Base-by-base conservation (phyloP, 345 rosid species). In the Ceriops zippeliana region DNA sequence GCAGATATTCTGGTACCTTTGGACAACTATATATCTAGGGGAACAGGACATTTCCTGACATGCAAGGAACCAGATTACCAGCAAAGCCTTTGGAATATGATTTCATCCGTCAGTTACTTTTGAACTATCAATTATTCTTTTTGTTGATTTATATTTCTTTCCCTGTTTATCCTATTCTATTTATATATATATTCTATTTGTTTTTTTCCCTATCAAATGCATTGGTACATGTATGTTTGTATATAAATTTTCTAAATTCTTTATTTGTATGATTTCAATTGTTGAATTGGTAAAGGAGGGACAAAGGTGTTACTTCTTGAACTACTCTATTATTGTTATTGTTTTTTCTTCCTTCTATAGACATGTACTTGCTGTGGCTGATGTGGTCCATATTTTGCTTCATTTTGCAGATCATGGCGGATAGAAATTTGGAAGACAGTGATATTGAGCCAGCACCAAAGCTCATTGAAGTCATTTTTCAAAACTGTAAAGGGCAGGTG, bases 391-490 rank as follows among this genome's bases (percentile, higher is more conserved):
- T 65, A 10, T 22, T 58, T 6, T 37, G 19, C 61, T 65, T 66
- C 66, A 20, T 30, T 32, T n/a, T 68, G 62, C 83, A 96, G 99
- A 81, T 89, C 54, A 82, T 96, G 95, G 78, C 88, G 6, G 97
- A 96, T 75, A 76, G 75, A 79, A 92, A 86, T 77, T 82, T 92
- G 75, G 99, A 96, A 78, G 99, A 96, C 71, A 78, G 78, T 75
- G 98, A 92, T 72, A 85, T 92, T 76, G 96, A 85, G 75, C 88
- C 99, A 19, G 99, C 98, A 73, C 99, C 99, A 73, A 96, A 96
- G 84, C 95, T 96, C 69, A 89, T 96, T 75, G 91, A 92, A 79
- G 98, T 96, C 62, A 87, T 96, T 78, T 89, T 96, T 73, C 99
- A 96, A 84, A 92, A 96, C 75, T 90, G 98, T 80, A 89, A 81